phyloP scores from a whole-genome alignment of 495 filamentous ascomycete genomes.

The Lepidopterella palustris region DNA sequence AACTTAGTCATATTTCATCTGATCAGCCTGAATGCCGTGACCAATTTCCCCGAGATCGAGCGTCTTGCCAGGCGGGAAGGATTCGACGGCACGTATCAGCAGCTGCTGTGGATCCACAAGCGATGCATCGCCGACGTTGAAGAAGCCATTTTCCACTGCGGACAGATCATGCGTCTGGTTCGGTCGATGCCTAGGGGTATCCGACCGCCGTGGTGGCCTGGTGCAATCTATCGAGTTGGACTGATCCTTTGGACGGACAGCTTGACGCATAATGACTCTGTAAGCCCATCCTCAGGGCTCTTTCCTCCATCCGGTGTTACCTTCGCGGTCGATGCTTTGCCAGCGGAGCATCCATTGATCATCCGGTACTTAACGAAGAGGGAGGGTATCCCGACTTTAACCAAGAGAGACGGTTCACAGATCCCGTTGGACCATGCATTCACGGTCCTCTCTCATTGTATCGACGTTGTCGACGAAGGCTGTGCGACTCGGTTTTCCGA shows the following conservation, averaged over 20 bases:
- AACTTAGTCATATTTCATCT: conserved; percentile 61
- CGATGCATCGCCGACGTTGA: conserved; percentile 49
- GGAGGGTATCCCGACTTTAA: conserved; percentile 37
- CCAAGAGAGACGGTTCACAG: conserved; percentile 35
- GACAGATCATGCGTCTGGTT: conserved; percentile 51
- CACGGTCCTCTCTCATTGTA: conserved; percentile 35
- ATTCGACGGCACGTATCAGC: conserved; percentile 44
- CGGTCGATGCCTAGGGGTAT: conserved; percentile 36
- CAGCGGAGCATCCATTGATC: conserved; percentile 35
- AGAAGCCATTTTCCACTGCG: conserved; percentile 54
- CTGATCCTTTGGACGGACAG: conserved; percentile 38
- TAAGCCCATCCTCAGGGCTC: conserved; percentile 20
- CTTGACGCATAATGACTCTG: conserved; percentile 29
- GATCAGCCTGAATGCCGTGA: conserved; percentile 53
- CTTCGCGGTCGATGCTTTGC: conserved; percentile 35
- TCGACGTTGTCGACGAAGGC: conserved; percentile 39
- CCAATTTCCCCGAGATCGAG: conserved; percentile 55
- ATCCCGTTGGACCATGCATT: conserved; percentile 33
- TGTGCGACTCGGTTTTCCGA: conserved; percentile 38
- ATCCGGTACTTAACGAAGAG: conserved; percentile 36
- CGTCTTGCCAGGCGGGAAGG: conserved; percentile 48
- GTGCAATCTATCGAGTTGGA: conserved; percentile 36
- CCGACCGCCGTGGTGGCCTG: conserved; percentile 41
- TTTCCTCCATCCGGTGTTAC: conserved; percentile 26
- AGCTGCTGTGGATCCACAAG: conserved; percentile 43